Conservation (phyloP, 1,284 basidiomycete species). For the Testicularia cyperi region DNA sequence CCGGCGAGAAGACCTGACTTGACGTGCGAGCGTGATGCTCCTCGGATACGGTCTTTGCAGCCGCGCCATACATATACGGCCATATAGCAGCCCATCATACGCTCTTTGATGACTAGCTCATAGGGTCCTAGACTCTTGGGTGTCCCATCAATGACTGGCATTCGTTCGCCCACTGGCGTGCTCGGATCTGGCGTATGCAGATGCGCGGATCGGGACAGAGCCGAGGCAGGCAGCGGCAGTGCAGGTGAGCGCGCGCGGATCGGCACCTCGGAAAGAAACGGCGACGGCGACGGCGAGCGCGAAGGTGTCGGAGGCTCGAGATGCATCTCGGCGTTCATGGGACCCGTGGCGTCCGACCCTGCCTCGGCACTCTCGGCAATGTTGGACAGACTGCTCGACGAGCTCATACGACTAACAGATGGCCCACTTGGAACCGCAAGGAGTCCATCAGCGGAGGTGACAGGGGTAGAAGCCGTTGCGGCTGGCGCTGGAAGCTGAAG, state of each 20-base stretch:
- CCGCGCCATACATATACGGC: constrained; percentile 57
- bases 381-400: constrained; percentile 19
- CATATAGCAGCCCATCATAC: constrained; percentile 80
- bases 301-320: constrained; percentile 29
- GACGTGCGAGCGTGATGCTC: constrained; percentile 67
- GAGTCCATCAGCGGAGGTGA: constrained; percentile 2
- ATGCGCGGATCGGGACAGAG: too few relatives aligned
- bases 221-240: too few relatives aligned
- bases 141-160: too few relatives aligned
- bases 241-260: too few relatives aligned
- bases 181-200: too few relatives aligned
- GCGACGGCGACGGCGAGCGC: neutral
- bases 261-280: too few relatives aligned
- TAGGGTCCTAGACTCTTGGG: constrained; percentile 66
- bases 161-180: too few relatives aligned
- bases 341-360: constrained; percentile 2
- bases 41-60: constrained; percentile 49
- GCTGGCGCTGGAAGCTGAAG: too few relatives aligned
- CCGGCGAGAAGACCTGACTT: constrained; percentile 84
- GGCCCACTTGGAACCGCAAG: constrained; percentile 18
- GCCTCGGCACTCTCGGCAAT: constrained; percentile 2
- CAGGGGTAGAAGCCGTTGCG: too few relatives aligned
- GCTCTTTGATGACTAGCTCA: constrained; percentile 75
- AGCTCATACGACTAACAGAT: constrained; percentile 21
- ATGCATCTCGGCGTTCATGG: constrained; percentile 12